Conservation (phyloP, 2,329 filamentous ascomycete species). For the Alternaria ethzedia region DNA sequence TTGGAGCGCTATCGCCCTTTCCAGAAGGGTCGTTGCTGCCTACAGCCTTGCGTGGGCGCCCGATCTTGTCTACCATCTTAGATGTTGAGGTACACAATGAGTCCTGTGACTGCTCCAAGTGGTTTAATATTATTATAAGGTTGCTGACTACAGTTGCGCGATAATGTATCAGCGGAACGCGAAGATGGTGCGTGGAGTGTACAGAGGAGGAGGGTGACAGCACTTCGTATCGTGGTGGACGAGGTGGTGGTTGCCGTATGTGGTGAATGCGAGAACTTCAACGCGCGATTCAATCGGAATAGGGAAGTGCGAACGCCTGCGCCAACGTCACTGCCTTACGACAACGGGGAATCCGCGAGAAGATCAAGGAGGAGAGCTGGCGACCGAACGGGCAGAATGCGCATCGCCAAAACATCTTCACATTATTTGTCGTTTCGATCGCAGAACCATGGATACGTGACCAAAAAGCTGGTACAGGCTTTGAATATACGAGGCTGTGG, state of each 20-base stretch:
- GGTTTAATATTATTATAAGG: no score
- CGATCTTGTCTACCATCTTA: neutral
- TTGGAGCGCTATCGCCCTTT: neutral
- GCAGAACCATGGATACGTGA: neutral
- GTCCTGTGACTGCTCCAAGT: no score
- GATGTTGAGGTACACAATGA: no score
- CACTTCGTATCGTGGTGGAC: neutral
- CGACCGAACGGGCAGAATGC: accelerated
- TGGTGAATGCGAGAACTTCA: neutral
- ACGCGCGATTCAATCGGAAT: neutral
- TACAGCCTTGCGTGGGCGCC: conserved; percentile 4
- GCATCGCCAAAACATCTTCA: neutral
- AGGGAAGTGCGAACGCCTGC: neutral
- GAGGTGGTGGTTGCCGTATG: neutral
- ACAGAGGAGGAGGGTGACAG: neutral
- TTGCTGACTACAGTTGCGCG: neutral
- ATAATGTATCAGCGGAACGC: no score
- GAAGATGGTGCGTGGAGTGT: no score
- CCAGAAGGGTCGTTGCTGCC: conserved; percentile 6
- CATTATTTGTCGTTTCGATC: neutral
- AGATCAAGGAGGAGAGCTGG: neutral
- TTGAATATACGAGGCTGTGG: neutral
- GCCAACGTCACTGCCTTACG: neutral
- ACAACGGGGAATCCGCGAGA: no score
- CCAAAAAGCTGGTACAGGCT: no score